Base-by-base conservation (phyloP, 306 rosid species). In the Cajanus cajan region DNA sequence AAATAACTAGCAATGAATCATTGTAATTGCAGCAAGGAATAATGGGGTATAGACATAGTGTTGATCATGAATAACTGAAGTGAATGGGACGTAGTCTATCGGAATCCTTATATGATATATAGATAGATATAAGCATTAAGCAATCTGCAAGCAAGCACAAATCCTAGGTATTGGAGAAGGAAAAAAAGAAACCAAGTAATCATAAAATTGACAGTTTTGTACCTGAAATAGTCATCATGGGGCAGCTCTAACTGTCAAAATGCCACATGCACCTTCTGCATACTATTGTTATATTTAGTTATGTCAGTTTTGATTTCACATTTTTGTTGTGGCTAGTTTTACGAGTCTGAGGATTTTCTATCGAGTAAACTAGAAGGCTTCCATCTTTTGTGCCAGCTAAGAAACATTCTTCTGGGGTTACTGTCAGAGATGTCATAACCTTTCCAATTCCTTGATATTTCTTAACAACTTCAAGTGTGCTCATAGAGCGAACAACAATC, bases 331-430 rank as follows among this genome's bases (percentile, higher is more conserved):
- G 74, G 62, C 78, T 69, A 68, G 82, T 74, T 86, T 81, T 92
- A 71, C 94, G 95, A 61, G 77, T 88, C 70, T 92, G 98, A 76
- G 95, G 89, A 88, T 89, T 90, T 80, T 92, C 98, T 64, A 95
- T 87, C 13, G 98, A 95, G 83, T 92, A 95, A 67, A 95, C 97
- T 28, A 92, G 94, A 50, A 95, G 91, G 87, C 84, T 82, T 73
- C 98, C 98, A 28, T 95, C 98, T 78, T 92, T 92, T 66, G 98
- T 84, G 76, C 98, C 98, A 73, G 97, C 98, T 68, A 95, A 79
- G 90, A 95, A 92, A 89, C 98, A 95, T 83, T 95, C 98, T 90
- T 95, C 98, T 2, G 89, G 77, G 57, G 98, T 92, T 51, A 92
- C 97, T 2, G 92, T 82, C 78, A 95, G 85, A 79, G 98, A 95